Evolutionary conservation across 805 yeast genomes (phyloP).

Genomic region (Diddensiella caesifluorescens): DNA sequence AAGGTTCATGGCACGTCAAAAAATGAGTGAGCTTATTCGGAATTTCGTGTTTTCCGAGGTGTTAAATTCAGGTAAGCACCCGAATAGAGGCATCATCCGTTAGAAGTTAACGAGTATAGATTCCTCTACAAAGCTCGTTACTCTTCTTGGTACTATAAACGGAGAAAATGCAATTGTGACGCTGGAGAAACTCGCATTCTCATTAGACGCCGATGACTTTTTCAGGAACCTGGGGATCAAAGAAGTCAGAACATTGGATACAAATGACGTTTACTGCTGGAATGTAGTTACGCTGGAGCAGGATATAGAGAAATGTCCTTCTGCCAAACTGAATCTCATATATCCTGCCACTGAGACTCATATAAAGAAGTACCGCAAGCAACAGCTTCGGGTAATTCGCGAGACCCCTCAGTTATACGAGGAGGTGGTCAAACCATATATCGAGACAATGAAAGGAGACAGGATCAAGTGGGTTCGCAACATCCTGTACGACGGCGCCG

Average conservation of each 20-base stretch:
- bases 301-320: slow-evolving; percentile 34
- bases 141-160: slow-evolving; percentile 62
- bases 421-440: slow-evolving; percentile 63
- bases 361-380: slow-evolving; percentile 65
- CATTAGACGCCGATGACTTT: slow-evolving; percentile 7
- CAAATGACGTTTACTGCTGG: slow-evolving; percentile 86
- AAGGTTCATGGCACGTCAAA: too few species aligned
- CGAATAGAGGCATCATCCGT: not conserved
- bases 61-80: slow-evolving; percentile 32
- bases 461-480: slow-evolving; percentile 86
- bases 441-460: slow-evolving; percentile 67
- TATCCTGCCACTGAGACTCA: slow-evolving; percentile 89
- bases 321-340: slow-evolving; percentile 70
- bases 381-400: slow-evolving; percentile 51
- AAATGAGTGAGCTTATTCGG: slow-evolving; percentile 5
- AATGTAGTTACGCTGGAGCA: slow-evolving; percentile 50
- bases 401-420: slow-evolving; percentile 81
- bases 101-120: slow-evolving; percentile 35
- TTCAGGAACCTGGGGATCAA: slow-evolving; percentile 14
- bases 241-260: slow-evolving; percentile 41
- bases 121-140: slow-evolving; percentile 62
- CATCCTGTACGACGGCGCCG: slow-evolving; percentile 75
- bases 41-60: slow-evolving; percentile 36
- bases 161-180: slow-evolving; percentile 59
- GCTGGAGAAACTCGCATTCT: slow-evolving; percentile 68